Evolutionary conservation across 1,139 yeast species (phyloP).

Genomic region (Trichomonascaceae sp.): DNA sequence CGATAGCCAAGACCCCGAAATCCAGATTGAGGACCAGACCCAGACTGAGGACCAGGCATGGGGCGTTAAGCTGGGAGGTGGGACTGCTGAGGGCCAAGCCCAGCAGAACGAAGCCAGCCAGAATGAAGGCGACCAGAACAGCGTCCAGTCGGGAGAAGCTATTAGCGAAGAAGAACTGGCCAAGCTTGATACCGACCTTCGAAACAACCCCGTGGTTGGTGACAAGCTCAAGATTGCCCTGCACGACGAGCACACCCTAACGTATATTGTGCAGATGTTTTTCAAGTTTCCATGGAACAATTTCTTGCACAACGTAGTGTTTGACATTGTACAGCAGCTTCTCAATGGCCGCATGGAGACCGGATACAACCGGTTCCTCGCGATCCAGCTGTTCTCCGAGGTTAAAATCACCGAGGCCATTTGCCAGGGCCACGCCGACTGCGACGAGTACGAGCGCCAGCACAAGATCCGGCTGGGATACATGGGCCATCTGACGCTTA

Average conservation of each 20-base stretch:
- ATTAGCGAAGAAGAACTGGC: conserved; percentile 1
- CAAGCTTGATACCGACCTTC: conserved; percentile 21
- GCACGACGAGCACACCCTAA: conserved; percentile 67
- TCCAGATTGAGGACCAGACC: neutral
- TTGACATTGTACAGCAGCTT: conserved; percentile 93
- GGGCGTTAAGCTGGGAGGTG: neutral
- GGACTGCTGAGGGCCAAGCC: neutral
- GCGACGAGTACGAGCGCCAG: conserved; percentile 51
- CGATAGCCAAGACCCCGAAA: neutral
- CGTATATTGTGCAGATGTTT: conserved; percentile 69
- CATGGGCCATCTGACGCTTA: conserved; percentile 93
- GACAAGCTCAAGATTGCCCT: conserved; percentile 78
- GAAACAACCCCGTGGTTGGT: conserved; percentile 73
- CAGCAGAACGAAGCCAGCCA: neutral
- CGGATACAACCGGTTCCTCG: conserved; percentile 77
- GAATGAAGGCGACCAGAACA: conserved; percentile 1
- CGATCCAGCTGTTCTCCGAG: conserved; percentile 71
- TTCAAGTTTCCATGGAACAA: conserved; percentile 96
- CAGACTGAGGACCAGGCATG: too few species aligned
- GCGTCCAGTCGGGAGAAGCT: conserved; percentile 3
- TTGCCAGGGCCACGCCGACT: conserved; percentile 67
- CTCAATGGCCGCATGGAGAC: conserved; percentile 92
- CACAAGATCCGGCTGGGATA: conserved; percentile 70
- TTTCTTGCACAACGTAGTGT: conserved; percentile 91
- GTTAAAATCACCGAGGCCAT: conserved; percentile 70